Percentiles rank a stretch among this genome's conserved stretches.
Conservation (phyloP, 495 filamentous ascomycete species). For the Viridothelium virens region DNA sequence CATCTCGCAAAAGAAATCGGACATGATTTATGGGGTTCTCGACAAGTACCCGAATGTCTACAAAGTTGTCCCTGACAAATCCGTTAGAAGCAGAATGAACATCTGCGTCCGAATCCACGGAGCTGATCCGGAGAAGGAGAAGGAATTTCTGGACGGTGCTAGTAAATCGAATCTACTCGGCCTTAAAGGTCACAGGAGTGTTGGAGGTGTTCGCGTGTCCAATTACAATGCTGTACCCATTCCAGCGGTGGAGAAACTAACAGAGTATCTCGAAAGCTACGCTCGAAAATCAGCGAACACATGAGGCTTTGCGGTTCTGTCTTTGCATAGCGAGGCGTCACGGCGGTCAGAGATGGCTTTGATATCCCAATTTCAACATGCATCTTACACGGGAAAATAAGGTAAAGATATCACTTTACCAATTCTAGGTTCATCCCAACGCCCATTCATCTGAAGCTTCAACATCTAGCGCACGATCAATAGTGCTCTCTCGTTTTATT, state of each 20-base stretch:
- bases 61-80: slow-evolving; percentile 63
- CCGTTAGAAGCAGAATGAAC: slow-evolving; percentile 78
- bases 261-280: slow-evolving; percentile 35
- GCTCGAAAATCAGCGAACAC: slow-evolving; percentile 20
- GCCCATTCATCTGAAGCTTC: neutral
- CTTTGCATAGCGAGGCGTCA: slow-evolving; percentile 4
- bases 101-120: slow-evolving; percentile 75
- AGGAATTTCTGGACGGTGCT: slow-evolving; percentile 67
- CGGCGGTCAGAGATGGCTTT: neutral
- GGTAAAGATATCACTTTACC: no score
- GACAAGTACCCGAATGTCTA: slow-evolving; percentile 65
- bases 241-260: slow-evolving; percentile 33
- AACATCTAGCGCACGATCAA: neutral
- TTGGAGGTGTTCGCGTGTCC: slow-evolving; percentile 59
- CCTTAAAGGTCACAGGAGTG: slow-evolving; percentile 73
- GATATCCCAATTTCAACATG: neutral
- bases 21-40: slow-evolving; percentile 63
- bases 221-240: slow-evolving; percentile 45
- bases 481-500: neutral
- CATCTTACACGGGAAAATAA: neutral
- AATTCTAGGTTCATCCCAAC: no score
- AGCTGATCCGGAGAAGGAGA: slow-evolving; percentile 58
- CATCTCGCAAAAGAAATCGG: slow-evolving; percentile 61
- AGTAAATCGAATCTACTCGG: slow-evolving; percentile 56
- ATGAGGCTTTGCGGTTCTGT: neutral